Evolutionary conservation across 2,329 filamentous ascomycete genomes (phyloP).

Genomic region (Cercospora sp.): DNA sequence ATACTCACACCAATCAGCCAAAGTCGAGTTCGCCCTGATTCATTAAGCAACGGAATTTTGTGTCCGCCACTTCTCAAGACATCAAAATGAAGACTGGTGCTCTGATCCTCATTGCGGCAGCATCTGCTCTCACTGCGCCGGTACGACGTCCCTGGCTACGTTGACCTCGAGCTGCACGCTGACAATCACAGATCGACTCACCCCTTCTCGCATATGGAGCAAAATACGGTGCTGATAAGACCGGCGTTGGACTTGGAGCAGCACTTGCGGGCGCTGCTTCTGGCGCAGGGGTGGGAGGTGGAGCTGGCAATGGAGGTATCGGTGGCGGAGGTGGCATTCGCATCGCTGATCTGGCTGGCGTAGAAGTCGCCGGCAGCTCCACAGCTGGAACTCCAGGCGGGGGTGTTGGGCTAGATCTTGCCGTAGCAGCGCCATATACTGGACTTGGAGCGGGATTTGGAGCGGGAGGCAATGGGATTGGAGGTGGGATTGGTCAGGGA

Average conservation of each 20-base stretch:
- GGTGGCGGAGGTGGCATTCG: constrained; percentile 11
- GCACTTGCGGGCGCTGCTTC: constrained; percentile 4
- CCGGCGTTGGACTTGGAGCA: constrained; percentile 9
- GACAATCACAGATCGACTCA: neutral
- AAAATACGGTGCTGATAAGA: constrained; percentile 4
- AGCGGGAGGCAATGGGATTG: constrained; percentile 8
- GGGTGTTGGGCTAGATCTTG: constrained; percentile 10
- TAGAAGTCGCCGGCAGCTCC: constrained; percentile 1
- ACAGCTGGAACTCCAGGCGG: constrained; percentile 12
- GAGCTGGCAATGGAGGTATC: constrained; percentile 17
- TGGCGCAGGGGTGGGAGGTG: constrained; percentile 10
- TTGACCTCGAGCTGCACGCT: neutral
- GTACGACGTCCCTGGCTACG: neutral
- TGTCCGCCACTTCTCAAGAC: neutral
- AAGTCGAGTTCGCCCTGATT: too few relatives aligned
- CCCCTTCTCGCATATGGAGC: constrained; percentile 4
- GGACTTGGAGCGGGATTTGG: neutral
- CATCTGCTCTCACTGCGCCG: constrained; percentile 9
- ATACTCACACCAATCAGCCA: neutral
- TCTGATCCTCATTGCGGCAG: constrained; percentile 3
- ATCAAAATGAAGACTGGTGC: constrained; percentile 6
- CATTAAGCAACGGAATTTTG: neutral
- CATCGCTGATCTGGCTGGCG: neutral
- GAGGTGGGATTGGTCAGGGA: constrained; percentile 7
- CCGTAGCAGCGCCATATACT: constrained; percentile 4